phyloP scores from a whole-genome alignment of 306 rosid genomes.

The Prunus persica region Prunus_persica_NCBIv2 NC_034014.1:1615501-1616000 shows the following conservation, averaged over 20 bases:
- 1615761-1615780: no score
- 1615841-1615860: background rate
- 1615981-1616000: background rate
- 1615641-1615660: no score
- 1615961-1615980: background rate
- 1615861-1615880: background rate
- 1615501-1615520: background rate
- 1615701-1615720: no score
- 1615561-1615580: background rate
- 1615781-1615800: no score
- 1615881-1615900: background rate
- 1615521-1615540: conserved; percentile 8
- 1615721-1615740: no score
- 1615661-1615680: no score
- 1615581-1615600: no score
- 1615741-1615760: no score
- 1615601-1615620: background rate
- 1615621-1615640: background rate
- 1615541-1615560: conserved; percentile 4
- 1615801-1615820: background rate
- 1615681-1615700: no score
- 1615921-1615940: background rate
- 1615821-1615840: background rate
- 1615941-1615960: background rate
- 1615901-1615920: background rate